phyloP scores from a whole-genome alignment of 2,329 filamentous ascomycete genomes.

The Cercospora sojina region DNA sequence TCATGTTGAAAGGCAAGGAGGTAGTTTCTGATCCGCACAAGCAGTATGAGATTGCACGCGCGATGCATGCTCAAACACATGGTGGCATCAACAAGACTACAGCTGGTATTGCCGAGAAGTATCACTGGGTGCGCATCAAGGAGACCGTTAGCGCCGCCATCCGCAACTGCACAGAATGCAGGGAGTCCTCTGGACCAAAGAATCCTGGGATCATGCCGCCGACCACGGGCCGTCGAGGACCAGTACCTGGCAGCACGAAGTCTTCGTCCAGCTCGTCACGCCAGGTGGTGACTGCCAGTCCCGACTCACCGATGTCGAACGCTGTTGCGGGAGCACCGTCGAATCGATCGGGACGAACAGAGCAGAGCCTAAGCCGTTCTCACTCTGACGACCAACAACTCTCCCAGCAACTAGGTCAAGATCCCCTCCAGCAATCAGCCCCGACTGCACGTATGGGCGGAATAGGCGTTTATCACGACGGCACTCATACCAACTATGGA shows the following conservation, averaged over 20 bases:
- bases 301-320: constrained; percentile 15
- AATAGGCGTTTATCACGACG: constrained; percentile 4
- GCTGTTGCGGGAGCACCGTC: constrained; percentile 14
- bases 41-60: constrained; percentile 85
- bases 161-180: constrained; percentile 85
- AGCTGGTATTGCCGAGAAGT: constrained; percentile 86
- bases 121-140: constrained; percentile 97
- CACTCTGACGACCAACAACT: constrained; percentile 2
- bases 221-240: constrained; percentile 9
- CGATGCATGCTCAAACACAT: constrained; percentile 72
- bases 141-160: constrained; percentile 95
- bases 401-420: constrained; percentile 2
- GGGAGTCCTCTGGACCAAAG: constrained; percentile 60
- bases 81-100: constrained; percentile 98
- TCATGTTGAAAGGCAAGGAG: constrained; percentile 98
- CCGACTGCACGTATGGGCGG: constrained; percentile 37
- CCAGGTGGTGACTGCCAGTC: constrained; percentile 19
- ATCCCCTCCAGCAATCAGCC: constrained; percentile 14
- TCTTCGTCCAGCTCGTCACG: constrained; percentile 2
- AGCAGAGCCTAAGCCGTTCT: not conserved
- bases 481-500: not conserved
- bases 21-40: constrained; percentile 85
- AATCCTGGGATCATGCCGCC: constrained; percentile 10
- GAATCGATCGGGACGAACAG: not conserved
- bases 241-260: constrained; percentile 9